These are phyloP conservation scores for Chimonanthus praecox DNA, from an alignment of 164 flowering plant genomes.

Conservation along the genomic window DNA sequence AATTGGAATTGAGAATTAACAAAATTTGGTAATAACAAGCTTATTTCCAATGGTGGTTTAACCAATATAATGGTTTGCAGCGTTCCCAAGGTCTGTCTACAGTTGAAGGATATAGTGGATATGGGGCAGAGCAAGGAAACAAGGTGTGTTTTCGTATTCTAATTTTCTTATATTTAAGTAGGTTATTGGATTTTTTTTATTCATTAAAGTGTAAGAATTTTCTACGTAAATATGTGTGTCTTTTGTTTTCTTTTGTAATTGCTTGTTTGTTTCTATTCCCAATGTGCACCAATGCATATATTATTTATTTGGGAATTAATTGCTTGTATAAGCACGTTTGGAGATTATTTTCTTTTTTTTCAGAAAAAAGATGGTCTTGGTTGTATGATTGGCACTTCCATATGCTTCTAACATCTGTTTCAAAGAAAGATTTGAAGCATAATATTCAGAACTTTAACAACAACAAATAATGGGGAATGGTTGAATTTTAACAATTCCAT, in stretches of 20 bases:
- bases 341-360: no score
- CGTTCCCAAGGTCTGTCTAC: constrained; percentile 54
- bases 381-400: background rate
- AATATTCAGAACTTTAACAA: no score
- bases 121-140: constrained; percentile 90
- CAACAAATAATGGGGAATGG: background rate
- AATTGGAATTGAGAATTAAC: no score
- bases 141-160: constrained; percentile 29
- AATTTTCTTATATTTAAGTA: background rate
- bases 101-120: constrained; percentile 61
- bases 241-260: no score
- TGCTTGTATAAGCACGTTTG: no score
- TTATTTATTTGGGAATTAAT: no score
- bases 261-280: no score
- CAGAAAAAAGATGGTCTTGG: background rate
- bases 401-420: background rate
- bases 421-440: background rate
- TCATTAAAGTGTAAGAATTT: no score
- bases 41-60: background rate
- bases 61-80: constrained; percentile 33
- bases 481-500: background rate
- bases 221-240: no score
- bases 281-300: no score
- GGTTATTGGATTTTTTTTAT: no score
- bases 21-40: background rate